Conservation (phyloP, 495 filamentous ascomycete species). For the Penicillium riverlandense region DNA sequence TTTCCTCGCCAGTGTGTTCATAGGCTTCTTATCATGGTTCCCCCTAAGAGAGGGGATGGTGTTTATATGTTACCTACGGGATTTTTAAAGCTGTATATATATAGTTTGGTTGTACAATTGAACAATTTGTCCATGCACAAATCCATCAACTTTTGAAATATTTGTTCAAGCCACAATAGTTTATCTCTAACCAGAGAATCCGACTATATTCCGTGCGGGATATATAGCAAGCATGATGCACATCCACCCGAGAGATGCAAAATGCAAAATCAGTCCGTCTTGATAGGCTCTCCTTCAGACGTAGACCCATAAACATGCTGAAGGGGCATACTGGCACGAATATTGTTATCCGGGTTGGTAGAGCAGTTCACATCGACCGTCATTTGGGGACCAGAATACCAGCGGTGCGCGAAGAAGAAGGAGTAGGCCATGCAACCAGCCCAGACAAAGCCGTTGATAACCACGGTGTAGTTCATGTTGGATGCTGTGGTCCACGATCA, state of each 20-base stretch:
- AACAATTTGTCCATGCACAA: no score
- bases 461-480: conserved; percentile 61
- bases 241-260: background rate
- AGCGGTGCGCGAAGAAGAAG: conserved; percentile 56
- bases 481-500: conserved; percentile 19
- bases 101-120: background rate
- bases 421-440: conserved; percentile 54
- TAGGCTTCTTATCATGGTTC: background rate
- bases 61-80: conserved; percentile 4
- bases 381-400: conserved; percentile 69
- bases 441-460: conserved; percentile 60
- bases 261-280: conserved; percentile 1
- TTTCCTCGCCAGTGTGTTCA: conserved; percentile 4
- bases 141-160: no score
- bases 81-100: conserved; percentile 4
- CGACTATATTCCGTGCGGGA: background rate
- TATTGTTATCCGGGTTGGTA: background rate
- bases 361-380: conserved; percentile 43
- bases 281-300: background rate
- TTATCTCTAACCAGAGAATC: no score
- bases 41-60: background rate
- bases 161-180: no score
- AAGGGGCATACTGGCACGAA: background rate
- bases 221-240: no score
- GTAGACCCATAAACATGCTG: background rate